Percentiles rank a stretch among this genome's conserved stretches.
phyloP scores from a whole-genome alignment of 2,329 filamentous ascomycete genomes.

The Ceratocystis cubensis region DNA sequence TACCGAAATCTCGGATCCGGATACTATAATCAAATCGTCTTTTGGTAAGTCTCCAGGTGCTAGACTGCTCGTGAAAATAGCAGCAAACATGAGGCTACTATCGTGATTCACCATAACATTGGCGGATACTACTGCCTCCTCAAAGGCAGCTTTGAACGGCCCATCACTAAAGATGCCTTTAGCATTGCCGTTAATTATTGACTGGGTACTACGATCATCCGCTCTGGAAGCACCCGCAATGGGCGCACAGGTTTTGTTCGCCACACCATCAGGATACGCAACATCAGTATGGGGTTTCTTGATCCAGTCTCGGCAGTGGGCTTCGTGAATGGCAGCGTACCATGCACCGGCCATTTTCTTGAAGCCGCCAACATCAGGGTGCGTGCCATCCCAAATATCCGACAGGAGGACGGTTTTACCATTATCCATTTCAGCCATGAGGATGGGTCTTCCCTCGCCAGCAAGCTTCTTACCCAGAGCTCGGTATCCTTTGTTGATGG shows the following conservation, averaged over 20 bases:
- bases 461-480: slow-evolving; percentile 23
- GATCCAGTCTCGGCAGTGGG: slow-evolving; percentile 22
- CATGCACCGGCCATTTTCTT: slow-evolving; percentile 33
- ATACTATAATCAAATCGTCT: slow-evolving; percentile 14
- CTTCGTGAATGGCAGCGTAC: slow-evolving; percentile 27
- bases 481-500: slow-evolving; percentile 29
- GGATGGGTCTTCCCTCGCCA: slow-evolving; percentile 19
- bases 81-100: slow-evolving; percentile 18
- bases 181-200: slow-evolving; percentile 10
- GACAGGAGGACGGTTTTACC: slow-evolving; percentile 9
- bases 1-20: neutral
- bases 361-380: slow-evolving; percentile 32
- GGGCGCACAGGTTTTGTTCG: neutral
- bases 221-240: slow-evolving; percentile 7
- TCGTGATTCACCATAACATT: neutral
- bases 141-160: slow-evolving; percentile 7
- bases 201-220: slow-evolving; percentile 5
- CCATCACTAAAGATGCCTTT: slow-evolving; percentile 14
- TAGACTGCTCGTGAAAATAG: slow-evolving; percentile 15
- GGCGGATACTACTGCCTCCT: neutral
- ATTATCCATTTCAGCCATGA: slow-evolving; percentile 21
- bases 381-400: slow-evolving; percentile 31
- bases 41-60: neutral
- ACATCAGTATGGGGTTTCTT: slow-evolving; percentile 15
- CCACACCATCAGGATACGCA: slow-evolving; percentile 10